Evolutionary conservation across 1,139 yeast genomes (phyloP).

Genomic region (Pichia sp.): DNA sequence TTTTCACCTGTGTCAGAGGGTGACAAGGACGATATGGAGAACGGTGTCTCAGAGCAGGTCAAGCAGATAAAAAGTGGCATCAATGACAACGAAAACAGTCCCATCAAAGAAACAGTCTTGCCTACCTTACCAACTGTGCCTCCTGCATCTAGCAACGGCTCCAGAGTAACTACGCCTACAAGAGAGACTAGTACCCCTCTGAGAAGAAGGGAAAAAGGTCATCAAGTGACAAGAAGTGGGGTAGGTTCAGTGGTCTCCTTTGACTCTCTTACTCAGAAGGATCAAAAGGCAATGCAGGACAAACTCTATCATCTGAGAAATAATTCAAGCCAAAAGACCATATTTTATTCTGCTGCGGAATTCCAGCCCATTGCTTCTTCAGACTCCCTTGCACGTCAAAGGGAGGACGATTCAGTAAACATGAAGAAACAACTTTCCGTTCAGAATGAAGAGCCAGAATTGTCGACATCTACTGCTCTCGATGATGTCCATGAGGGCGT

Average conservation of each 20-base stretch:
- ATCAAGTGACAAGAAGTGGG: constrained; percentile 4
- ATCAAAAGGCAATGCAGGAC: constrained; percentile 5
- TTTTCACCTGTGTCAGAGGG: constrained; percentile 8
- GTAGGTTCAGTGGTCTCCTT: constrained; percentile 15
- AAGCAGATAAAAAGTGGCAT: neutral
- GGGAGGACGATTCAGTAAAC: neutral
- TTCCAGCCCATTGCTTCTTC: constrained; percentile 6
- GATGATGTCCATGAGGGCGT: neutral
- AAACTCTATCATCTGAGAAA: constrained; percentile 16
- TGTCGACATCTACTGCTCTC: neutral
- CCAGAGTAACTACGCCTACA: neutral
- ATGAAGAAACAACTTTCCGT: neutral
- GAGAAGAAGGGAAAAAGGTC: neutral
- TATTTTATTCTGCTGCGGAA: constrained; percentile 19
- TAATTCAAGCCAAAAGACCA: constrained; percentile 18
- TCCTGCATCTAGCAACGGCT: neutral
- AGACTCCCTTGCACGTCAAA: neutral
- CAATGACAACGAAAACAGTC: constrained; percentile 1
- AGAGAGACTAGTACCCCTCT: neutral
- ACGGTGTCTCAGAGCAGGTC: neutral
- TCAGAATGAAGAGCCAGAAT: neutral
- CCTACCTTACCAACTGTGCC: neutral
- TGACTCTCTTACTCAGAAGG: constrained; percentile 10
- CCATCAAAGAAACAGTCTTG: neutral
- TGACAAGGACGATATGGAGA: constrained; percentile 3